These are phyloP conservation scores for Elsinoe australis DNA, from an alignment of 2,329 filamentous ascomycete species.

Conservation along the genomic window DNA sequence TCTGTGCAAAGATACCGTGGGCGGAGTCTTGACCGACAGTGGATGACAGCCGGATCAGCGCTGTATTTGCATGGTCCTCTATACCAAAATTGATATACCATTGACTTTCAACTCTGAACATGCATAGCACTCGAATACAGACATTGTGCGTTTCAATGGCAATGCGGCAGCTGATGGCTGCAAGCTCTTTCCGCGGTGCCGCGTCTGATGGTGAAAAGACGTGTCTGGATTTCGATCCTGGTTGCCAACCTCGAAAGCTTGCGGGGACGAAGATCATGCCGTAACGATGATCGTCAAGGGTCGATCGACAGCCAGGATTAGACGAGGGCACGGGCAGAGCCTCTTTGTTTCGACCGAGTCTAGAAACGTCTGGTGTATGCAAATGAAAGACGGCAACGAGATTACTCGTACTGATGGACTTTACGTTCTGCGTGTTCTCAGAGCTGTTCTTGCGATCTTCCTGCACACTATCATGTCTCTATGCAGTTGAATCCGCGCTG, in stretches of 20 bases:
- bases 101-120: too few species aligned
- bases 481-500: too few species aligned
- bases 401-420: too few species aligned
- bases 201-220: not conserved
- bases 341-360: not conserved
- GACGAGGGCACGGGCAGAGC: conserved; percentile 1
- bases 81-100: not conserved
- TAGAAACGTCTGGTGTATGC: too few species aligned
- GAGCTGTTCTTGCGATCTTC: not conserved
- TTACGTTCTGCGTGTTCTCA: not conserved
- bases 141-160: too few species aligned
- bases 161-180: conserved; percentile 2
- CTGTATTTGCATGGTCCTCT: not conserved
- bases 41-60: not conserved
- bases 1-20: conserved; percentile 7
- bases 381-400: too few species aligned
- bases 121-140: too few species aligned
- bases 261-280: conserved; percentile 10
- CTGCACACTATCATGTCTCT: too few species aligned
- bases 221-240: not conserved
- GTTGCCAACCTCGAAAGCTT: too few species aligned
- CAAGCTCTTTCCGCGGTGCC: conserved; percentile 11
- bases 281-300: conserved; percentile 1
- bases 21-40: not conserved
- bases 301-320: conserved; percentile 10